These are phyloP conservation scores for Aspergillus texensis DNA, from an alignment of 2,329 filamentous ascomycete genomes.

Conservation along the genomic window DNA sequence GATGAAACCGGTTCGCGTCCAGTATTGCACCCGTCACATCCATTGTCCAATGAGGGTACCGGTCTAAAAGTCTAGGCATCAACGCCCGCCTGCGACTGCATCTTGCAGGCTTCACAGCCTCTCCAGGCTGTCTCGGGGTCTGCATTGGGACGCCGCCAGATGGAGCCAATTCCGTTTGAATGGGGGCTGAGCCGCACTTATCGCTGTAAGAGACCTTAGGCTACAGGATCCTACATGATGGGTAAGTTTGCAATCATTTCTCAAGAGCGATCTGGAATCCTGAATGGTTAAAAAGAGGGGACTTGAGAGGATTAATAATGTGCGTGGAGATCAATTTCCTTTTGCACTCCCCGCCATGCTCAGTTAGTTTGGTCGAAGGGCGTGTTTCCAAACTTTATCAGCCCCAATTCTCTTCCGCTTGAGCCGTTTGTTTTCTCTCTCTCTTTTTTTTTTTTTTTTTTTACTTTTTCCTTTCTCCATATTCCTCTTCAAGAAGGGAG, in stretches of 20 bases:
- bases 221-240: neutral
- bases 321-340: constrained; percentile 19
- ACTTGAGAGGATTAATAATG: neutral
- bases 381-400: constrained; percentile 13
- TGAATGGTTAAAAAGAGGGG: neutral
- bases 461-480: neutral
- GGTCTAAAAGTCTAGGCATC: neutral
- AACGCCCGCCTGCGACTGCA: neutral
- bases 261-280: neutral
- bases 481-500: neutral
- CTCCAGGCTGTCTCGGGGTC: constrained; percentile 14
- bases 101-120: constrained; percentile 6
- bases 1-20: constrained; percentile 13
- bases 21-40: constrained; percentile 2
- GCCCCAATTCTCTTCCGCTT: neutral
- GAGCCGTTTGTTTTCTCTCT: neutral
- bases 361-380: constrained; percentile 12
- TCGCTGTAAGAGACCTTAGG: neutral
- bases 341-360: constrained; percentile 27
- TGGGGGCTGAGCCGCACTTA: constrained; percentile 10
- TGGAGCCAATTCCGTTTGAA: neutral
- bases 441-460: neutral
- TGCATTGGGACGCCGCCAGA: constrained; percentile 14
- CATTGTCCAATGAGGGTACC: constrained; percentile 17
- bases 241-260: neutral